Evolutionary conservation across 495 filamentous ascomycete genomes (phyloP).

Genomic region (Penicillium cinerascens): DNA sequence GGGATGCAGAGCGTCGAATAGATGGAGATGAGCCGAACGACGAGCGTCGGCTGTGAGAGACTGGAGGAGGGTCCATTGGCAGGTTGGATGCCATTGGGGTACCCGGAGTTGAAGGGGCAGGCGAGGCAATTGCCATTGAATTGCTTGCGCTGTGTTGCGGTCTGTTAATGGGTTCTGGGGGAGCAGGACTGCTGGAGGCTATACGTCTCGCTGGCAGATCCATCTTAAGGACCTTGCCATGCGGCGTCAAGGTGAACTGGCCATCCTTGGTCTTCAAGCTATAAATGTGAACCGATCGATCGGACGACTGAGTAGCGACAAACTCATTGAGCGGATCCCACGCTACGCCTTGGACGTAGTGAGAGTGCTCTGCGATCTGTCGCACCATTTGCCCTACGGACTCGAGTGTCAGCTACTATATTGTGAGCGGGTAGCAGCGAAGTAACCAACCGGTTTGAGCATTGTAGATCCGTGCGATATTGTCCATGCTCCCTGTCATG

Average conservation of each 20-base stretch:
- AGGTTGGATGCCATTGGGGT: constrained; percentile 85
- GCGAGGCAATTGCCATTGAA: constrained; percentile 67
- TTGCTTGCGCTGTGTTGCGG: constrained; percentile 56
- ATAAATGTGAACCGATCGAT: constrained; percentile 97
- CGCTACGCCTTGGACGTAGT: constrained; percentile 97
- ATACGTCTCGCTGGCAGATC: constrained; percentile 88
- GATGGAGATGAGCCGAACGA: constrained; percentile 90
- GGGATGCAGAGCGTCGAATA: constrained; percentile 83
- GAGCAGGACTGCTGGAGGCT: constrained; percentile 89
- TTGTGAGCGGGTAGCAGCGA: not conserved
- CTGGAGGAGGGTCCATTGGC: constrained; percentile 94
- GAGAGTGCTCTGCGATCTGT: constrained; percentile 97
- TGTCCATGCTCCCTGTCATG: constrained; percentile 99
- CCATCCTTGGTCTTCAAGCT: constrained; percentile 94
- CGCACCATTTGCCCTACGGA: constrained; percentile 76
- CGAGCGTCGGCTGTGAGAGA: constrained; percentile 87
- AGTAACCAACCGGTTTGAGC: constrained; percentile 73
- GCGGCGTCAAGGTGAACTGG: constrained; percentile 80
- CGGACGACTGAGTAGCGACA: constrained; percentile 96
- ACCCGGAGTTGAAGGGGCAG: constrained; percentile 87
- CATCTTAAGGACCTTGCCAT: constrained; percentile 76
- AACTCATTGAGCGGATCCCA: constrained; percentile 99
- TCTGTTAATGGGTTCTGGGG: constrained; percentile 65
- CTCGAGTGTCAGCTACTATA: constrained; percentile 15
- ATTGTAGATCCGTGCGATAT: constrained; percentile 95